phyloP scores from a whole-genome alignment of 2,329 filamentous ascomycete genomes.

The Colletotrichum somersetense region DNA sequence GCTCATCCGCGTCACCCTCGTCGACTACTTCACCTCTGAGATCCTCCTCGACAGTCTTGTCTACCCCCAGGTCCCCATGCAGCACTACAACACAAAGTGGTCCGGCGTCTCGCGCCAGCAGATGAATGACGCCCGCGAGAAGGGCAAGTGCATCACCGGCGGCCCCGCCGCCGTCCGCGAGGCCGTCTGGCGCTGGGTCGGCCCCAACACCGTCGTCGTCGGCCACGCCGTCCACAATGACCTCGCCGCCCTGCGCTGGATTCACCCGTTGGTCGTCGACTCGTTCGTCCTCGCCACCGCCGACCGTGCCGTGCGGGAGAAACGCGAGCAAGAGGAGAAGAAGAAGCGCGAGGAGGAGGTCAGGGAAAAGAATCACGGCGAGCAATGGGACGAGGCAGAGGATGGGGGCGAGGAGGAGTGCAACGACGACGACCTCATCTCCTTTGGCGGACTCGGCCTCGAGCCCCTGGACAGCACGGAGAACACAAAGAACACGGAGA shows the following conservation, averaged over 20 bases:
- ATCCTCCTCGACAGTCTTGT: constrained; percentile 65
- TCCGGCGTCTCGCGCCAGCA: constrained; percentile 60
- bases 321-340: constrained; percentile 32
- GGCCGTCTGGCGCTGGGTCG: constrained; percentile 59
- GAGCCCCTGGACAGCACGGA: neutral
- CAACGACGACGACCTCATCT: constrained; percentile 22
- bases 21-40: constrained; percentile 64
- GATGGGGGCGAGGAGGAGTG: neutral
- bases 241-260: constrained; percentile 60
- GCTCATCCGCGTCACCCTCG: constrained; percentile 63
- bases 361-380: constrained; percentile 26
- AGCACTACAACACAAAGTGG: constrained; percentile 62
- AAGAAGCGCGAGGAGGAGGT: constrained; percentile 39
- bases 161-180: constrained; percentile 58
- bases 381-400: constrained; percentile 35
- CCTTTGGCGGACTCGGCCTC: constrained; percentile 20
- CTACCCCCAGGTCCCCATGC: constrained; percentile 59
- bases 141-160: constrained; percentile 50
- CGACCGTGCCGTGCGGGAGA: constrained; percentile 34
- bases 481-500: neutral
- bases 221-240: constrained; percentile 60
- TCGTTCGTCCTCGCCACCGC: constrained; percentile 54
- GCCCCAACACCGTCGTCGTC: constrained; percentile 61
- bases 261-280: constrained; percentile 60
- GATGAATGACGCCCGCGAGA: constrained; percentile 53